Conservation (phyloP, 2,329 filamentous ascomycete genomes). For the Hypoxylon sp. region DNA sequence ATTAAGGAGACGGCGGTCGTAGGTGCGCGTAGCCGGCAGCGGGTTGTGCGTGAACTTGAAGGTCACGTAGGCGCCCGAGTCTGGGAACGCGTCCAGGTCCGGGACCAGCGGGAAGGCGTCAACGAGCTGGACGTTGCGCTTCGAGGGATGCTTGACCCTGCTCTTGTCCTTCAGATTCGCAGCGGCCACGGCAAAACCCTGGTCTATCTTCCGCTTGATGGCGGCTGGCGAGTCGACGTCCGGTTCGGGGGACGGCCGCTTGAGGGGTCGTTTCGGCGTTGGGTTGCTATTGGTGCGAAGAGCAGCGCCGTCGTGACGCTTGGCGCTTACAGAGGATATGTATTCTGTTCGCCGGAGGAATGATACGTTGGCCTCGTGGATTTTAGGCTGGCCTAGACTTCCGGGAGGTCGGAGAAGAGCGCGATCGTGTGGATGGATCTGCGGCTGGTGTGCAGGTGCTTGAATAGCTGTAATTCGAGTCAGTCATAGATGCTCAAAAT, state of each 20-base stretch:
- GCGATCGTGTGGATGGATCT: slow-evolving; percentile 85
- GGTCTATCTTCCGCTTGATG: slow-evolving; percentile 77
- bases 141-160: slow-evolving; percentile 69
- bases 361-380: slow-evolving; percentile 82
- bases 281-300: slow-evolving; percentile 63
- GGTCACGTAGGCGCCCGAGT: slow-evolving; percentile 76
- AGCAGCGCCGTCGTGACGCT: slow-evolving; percentile 65
- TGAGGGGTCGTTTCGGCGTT: slow-evolving; percentile 58
- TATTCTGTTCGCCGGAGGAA: slow-evolving; percentile 98
- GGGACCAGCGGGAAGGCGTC: slow-evolving; percentile 73
- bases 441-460: slow-evolving; percentile 77
- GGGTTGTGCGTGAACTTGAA: slow-evolving; percentile 78
- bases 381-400: slow-evolving; percentile 85
- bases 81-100: slow-evolving; percentile 76
- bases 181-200: slow-evolving; percentile 69
- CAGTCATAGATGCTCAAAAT: slow-evolving; percentile 23
- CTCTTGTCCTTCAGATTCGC: slow-evolving; percentile 66
- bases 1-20: slow-evolving; percentile 72
- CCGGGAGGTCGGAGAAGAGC: slow-evolving; percentile 85
- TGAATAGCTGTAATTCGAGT: slow-evolving; percentile 77
- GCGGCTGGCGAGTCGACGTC: slow-evolving; percentile 73
- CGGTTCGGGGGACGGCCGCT: slow-evolving; percentile 68
- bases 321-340: slow-evolving; percentile 75
- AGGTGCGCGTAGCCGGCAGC: slow-evolving; percentile 64
- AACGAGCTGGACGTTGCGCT: slow-evolving; percentile 69